phyloP scores from a whole-genome alignment of 371 early-diverging fungal genomes.

The Funneliformis caledonium region DNA sequence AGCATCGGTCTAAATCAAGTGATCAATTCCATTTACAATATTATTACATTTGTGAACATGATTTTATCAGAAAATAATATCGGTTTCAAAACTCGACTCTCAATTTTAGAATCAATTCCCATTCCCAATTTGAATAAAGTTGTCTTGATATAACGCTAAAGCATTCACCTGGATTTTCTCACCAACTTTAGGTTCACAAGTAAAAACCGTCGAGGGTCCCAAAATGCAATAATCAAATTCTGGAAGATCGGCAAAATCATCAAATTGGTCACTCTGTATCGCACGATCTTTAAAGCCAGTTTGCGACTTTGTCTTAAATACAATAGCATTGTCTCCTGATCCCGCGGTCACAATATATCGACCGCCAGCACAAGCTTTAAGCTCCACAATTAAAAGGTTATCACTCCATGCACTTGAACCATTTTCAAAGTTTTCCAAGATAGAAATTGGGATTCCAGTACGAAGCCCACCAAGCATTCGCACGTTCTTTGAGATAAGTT shows the following conservation, averaged over 20 bases:
- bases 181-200: constrained; percentile 23
- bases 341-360: constrained; percentile 27
- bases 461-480: constrained; percentile 17
- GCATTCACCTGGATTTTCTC: constrained; percentile 19
- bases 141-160: background rate
- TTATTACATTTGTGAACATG: no score
- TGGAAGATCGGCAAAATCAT: background rate
- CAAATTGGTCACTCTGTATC: background rate
- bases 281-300: background rate
- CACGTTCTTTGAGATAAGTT: background rate
- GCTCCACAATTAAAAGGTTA: constrained; percentile 1
- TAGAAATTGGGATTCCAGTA: background rate
- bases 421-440: background rate
- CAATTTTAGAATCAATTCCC: background rate
- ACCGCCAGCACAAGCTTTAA: constrained; percentile 24
- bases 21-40: no score
- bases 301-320: background rate
- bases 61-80: no score
- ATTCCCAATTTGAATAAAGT: background rate
- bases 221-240: constrained; percentile 6
- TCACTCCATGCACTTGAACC: constrained; percentile 10
- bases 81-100: no score
- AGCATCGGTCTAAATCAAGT: no score
- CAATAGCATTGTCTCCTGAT: background rate
- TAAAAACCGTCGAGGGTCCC: constrained; percentile 15